Conservation (phyloP, 805 yeast species). For the Monosporozyma aerobia region DNA sequence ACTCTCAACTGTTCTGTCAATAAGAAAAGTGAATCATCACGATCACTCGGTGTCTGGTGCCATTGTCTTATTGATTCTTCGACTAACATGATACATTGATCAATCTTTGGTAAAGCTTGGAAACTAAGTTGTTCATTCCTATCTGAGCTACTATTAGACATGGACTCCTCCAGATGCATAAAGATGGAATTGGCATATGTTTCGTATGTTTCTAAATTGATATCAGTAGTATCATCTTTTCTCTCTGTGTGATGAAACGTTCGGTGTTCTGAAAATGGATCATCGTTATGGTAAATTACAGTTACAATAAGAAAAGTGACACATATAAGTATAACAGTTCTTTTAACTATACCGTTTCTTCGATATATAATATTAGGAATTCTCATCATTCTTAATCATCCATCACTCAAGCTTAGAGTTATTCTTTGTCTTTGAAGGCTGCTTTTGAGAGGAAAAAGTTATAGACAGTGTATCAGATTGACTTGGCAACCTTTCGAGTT, state of each 20-base stretch:
- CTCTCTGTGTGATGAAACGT: neutral
- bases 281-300: neutral
- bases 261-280: neutral
- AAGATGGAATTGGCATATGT: neutral
- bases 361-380: neutral
- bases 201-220: neutral
- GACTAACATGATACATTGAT: neutral
- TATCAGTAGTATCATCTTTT: neutral
- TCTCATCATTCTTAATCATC: neutral
- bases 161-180: neutral
- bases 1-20: slow-evolving; percentile 20
- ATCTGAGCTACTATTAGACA: neutral
- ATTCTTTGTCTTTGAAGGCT: too few species aligned
- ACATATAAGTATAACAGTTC: neutral
- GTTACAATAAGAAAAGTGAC: neutral
- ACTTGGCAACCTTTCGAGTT: too few species aligned
- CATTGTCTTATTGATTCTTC: neutral
- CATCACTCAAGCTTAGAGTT: neutral
- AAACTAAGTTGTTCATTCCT: neutral
- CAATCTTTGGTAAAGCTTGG: neutral
- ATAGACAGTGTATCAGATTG: too few species aligned
- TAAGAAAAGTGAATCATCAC: neutral
- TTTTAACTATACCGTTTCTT: neutral
- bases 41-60: neutral
- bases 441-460: too few species aligned